Percentiles rank a stretch among this genome's conserved stretches.
phyloP scores from a whole-genome alignment of 163 green algal species.

The Prototheca cutis region DNA sequence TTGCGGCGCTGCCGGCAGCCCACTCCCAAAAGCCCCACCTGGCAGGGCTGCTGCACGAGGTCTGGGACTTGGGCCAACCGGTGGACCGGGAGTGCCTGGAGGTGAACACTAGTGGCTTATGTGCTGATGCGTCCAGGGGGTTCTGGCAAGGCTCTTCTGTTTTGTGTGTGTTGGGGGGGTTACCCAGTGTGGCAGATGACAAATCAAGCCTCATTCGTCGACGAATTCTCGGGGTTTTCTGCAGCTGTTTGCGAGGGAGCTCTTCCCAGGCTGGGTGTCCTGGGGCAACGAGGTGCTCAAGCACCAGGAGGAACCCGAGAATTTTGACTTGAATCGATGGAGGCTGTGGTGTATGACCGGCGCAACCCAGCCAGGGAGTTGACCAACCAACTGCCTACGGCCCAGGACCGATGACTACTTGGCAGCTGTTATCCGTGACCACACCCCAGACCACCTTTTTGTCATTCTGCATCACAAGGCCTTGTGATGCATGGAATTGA shows the following conservation, averaged over 20 bases:
- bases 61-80: constrained; percentile 1
- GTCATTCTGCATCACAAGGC: too few species aligned
- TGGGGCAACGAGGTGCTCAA: constrained; percentile 53
- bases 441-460: too few species aligned
- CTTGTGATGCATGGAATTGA: too few species aligned
- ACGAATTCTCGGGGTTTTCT: constrained; percentile 11
- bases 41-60: constrained; percentile 25
- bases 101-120: constrained; percentile 9
- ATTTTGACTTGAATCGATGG: too few species aligned
- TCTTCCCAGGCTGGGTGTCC: constrained; percentile 37
- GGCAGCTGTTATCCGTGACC: too few species aligned
- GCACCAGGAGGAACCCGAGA: too few species aligned
- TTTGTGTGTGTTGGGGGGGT: too few species aligned
- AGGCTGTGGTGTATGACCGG: too few species aligned
- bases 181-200: not conserved
- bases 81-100: constrained; percentile 20
- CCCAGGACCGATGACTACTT: too few species aligned
- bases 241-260: constrained; percentile 60
- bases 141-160: not conserved
- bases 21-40: constrained; percentile 67
- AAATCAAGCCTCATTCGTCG: not conserved
- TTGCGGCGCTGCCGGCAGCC: constrained; percentile 37
- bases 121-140: not conserved
- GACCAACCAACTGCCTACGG: too few species aligned
- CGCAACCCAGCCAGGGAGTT: too few species aligned